Percentiles rank a stretch among this genome's conserved stretches.
Conservation (phyloP, 1,284 basidiomycete genomes). For the Trametes pubescens region DNA sequence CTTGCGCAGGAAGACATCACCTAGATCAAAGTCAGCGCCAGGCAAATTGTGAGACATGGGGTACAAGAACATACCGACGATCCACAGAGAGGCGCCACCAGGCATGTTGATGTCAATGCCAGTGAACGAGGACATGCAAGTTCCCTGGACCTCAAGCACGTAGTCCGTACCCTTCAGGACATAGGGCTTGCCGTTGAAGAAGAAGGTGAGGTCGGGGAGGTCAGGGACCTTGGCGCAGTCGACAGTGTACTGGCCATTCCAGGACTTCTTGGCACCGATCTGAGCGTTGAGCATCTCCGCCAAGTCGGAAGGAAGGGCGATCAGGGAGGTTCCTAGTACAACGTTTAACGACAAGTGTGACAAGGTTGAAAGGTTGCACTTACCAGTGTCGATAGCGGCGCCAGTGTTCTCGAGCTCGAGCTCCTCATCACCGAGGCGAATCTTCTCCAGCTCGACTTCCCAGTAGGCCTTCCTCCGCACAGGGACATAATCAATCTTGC, state of each 20-base stretch:
- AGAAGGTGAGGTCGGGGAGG: conserved; percentile 90
- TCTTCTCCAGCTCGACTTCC: conserved; percentile 94
- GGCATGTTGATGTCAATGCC: conserved; percentile 93
- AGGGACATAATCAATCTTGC: conserved; percentile 89
- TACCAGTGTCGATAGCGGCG: conserved; percentile 96
- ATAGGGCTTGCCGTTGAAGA: conserved; percentile 85
- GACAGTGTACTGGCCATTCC: conserved; percentile 95
- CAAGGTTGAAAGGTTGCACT: conserved; percentile 31
- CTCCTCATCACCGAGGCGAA: conserved; percentile 85
- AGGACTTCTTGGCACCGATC: conserved; percentile 91
- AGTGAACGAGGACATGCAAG: conserved; percentile 95
- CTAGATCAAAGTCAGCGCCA: conserved; percentile 44
- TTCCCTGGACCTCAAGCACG: conserved; percentile 87
- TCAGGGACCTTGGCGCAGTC: conserved; percentile 87
- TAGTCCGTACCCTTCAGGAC: conserved; percentile 88
- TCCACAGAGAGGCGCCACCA: conserved; percentile 91
- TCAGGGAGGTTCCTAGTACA: conserved; percentile 83
- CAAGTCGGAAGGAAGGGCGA: conserved; percentile 92
- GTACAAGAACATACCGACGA: conserved; percentile 73
- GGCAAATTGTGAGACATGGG: conserved; percentile 19
- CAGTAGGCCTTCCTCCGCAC: conserved; percentile 98
- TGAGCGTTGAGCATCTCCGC: conserved; percentile 98
- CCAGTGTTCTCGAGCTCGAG: conserved; percentile 92
- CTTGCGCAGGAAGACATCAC: conserved; percentile 87
- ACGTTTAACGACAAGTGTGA: conserved; percentile 1